Evolutionary conservation across 495 filamentous ascomycete species (phyloP).

Genomic region (Bryoglossum gracile): DNA sequence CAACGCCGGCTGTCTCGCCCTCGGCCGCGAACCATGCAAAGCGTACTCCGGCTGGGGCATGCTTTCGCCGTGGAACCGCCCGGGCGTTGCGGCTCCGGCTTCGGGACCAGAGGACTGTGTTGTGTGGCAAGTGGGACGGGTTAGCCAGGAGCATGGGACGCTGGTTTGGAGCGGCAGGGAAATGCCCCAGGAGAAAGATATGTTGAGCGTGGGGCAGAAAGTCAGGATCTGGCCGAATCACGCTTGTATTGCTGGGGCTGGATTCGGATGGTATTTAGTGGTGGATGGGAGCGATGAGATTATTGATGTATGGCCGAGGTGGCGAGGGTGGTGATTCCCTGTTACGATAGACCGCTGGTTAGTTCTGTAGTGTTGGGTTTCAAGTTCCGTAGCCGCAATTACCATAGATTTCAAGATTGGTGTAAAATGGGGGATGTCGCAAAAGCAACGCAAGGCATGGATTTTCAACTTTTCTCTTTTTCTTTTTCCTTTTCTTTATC

Average conservation of each 20-base stretch:
- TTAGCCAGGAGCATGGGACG: constrained; percentile 63
- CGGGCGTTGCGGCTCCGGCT: constrained; percentile 5
- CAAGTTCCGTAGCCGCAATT: too few species aligned
- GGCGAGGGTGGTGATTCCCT: constrained; percentile 49
- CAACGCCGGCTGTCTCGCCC: constrained; percentile 59
- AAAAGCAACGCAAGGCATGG: too few species aligned
- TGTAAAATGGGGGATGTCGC: too few species aligned
- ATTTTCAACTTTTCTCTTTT: too few species aligned
- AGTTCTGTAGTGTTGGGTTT: too few species aligned
- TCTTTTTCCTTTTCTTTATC: too few species aligned
- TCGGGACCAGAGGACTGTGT: constrained; percentile 34
- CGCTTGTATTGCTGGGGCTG: constrained; percentile 69
- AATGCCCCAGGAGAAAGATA: constrained; percentile 27
- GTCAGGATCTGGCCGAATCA: constrained; percentile 80
- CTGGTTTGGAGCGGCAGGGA: constrained; percentile 36
- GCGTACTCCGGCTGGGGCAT: constrained; percentile 68
- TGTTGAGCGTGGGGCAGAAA: constrained; percentile 53
- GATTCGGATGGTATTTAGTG: constrained; percentile 68
- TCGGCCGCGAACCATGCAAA: constrained; percentile 70
- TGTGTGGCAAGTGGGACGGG: constrained; percentile 54
- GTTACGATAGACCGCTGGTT: too few species aligned
- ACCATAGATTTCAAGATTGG: too few species aligned
- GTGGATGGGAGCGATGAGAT: constrained; percentile 63
- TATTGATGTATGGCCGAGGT: constrained; percentile 63
- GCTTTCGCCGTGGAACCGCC: constrained; percentile 51